These are phyloP conservation scores for Agaricus subrufescens DNA, from an alignment of 768 basidiomycete genomes.

Conservation along the genomic window DNA sequence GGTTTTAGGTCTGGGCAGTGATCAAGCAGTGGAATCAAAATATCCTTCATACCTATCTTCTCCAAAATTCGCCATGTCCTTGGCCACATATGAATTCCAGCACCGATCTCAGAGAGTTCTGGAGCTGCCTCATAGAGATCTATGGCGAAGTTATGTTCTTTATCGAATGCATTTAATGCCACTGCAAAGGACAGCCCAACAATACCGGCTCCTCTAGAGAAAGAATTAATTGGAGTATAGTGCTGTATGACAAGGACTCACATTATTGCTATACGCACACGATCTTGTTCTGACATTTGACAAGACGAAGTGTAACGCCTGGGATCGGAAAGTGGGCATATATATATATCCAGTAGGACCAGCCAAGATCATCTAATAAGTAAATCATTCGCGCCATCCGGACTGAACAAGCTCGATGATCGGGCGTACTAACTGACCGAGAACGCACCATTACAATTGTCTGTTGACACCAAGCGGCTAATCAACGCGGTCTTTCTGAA, in stretches of 20 bases:
- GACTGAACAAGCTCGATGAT: too few species aligned
- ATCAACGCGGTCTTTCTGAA: too few species aligned
- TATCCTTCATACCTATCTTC: slow-evolving; percentile 8
- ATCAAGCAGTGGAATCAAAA: slow-evolving; percentile 9
- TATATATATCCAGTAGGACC: too few species aligned
- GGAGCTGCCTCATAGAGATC: slow-evolving; percentile 38
- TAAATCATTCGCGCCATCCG: too few species aligned
- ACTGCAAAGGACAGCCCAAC: slow-evolving; percentile 34
- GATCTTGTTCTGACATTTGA: slow-evolving; percentile 1
- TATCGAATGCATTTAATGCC: slow-evolving; percentile 21
- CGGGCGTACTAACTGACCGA: too few species aligned
- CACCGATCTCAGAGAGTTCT: slow-evolving; percentile 36
- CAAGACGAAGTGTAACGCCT: background rate
- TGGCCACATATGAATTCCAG: slow-evolving; percentile 36
- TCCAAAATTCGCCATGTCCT: slow-evolving; percentile 13
- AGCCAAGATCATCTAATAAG: too few species aligned
- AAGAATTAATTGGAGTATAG: slow-evolving; percentile 5
- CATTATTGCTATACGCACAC: slow-evolving; percentile 3
- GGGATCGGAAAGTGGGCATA: too few species aligned
- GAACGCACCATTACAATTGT: too few species aligned
- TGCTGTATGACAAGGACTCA: slow-evolving; percentile 11
- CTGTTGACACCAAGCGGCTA: too few species aligned
- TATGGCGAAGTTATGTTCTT: slow-evolving; percentile 21
- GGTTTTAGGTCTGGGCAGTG: slow-evolving; percentile 10
- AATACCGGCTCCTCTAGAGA: slow-evolving; percentile 34